These are phyloP conservation scores for Coffea humblotiana DNA, from an alignment of 305 asterid species.

Conservation along the genomic window DNA sequence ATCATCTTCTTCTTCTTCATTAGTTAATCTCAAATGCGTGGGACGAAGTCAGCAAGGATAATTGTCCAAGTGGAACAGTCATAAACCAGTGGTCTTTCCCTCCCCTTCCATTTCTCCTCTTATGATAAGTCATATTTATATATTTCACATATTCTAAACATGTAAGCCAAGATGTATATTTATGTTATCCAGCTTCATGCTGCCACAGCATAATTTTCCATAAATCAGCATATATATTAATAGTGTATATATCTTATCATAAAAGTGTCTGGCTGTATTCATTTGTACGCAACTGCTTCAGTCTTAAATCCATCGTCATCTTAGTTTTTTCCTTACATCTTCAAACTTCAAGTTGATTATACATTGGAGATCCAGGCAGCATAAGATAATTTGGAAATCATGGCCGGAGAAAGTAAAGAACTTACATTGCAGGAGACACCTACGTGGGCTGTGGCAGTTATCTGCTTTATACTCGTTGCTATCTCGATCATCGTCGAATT, in stretches of 20 bases:
- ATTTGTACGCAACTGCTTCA: neutral
- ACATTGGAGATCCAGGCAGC: neutral
- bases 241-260: too few species aligned
- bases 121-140: neutral
- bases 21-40: too few species aligned
- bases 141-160: neutral
- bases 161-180: neutral
- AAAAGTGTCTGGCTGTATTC: neutral
- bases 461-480: slow-evolving; percentile 62
- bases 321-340: neutral
- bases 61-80: neutral
- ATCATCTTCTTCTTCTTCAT: too few species aligned
- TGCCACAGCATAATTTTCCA: neutral
- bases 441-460: slow-evolving; percentile 77
- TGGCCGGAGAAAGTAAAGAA: slow-evolving; percentile 3
- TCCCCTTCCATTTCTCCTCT: too few species aligned
- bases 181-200: too few species aligned
- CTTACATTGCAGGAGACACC: slow-evolving; percentile 56
- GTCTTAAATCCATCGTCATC: neutral
- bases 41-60: neutral
- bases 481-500: slow-evolving; percentile 61
- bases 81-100: neutral
- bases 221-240: neutral
- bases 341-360: too few species aligned
- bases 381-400: neutral